Conservation (phyloP, 2,329 filamentous ascomycete species). For the Chaetomium sp. region DNA sequence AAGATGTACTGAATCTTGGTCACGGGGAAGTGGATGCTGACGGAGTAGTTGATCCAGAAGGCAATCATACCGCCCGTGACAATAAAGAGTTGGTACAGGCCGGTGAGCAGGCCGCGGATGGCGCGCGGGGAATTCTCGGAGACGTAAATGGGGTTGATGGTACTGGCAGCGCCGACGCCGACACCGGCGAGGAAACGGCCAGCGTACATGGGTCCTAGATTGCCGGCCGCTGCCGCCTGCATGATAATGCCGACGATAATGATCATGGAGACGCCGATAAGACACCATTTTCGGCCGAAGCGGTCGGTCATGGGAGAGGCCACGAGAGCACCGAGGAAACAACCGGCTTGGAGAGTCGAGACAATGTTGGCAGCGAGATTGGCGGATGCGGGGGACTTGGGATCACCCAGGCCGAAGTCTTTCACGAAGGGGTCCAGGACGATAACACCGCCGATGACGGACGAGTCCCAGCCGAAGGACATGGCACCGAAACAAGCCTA, state of each 20-base stretch:
- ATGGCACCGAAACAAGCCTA: slow-evolving; percentile 51
- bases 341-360: slow-evolving; percentile 54
- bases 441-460: slow-evolving; percentile 68
- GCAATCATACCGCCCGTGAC: slow-evolving; percentile 48
- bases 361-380: slow-evolving; percentile 66
- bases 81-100: slow-evolving; percentile 51
- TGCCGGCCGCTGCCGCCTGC: slow-evolving; percentile 59
- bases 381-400: slow-evolving; percentile 48
- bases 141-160: slow-evolving; percentile 50
- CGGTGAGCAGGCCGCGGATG: slow-evolving; percentile 48
- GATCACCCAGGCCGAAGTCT: slow-evolving; percentile 53
- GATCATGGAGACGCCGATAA: slow-evolving; percentile 57
- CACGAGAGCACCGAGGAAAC: slow-evolving; percentile 45
- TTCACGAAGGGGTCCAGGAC: slow-evolving; percentile 59
- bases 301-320: slow-evolving; percentile 55
- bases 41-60: slow-evolving; percentile 54
- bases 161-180: slow-evolving; percentile 48
- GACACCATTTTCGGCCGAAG: slow-evolving; percentile 55
- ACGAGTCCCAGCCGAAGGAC: slow-evolving; percentile 64
- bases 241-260: slow-evolving; percentile 62
- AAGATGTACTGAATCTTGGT: slow-evolving; percentile 54
- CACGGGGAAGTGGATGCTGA: slow-evolving; percentile 42
- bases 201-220: slow-evolving; percentile 62
- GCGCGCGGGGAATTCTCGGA: slow-evolving; percentile 49
- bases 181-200: slow-evolving; percentile 57